These are phyloP conservation scores for Aquilaria yunnanensis DNA, from an alignment of 345 rosid species.

Conservation along the genomic window DNA sequence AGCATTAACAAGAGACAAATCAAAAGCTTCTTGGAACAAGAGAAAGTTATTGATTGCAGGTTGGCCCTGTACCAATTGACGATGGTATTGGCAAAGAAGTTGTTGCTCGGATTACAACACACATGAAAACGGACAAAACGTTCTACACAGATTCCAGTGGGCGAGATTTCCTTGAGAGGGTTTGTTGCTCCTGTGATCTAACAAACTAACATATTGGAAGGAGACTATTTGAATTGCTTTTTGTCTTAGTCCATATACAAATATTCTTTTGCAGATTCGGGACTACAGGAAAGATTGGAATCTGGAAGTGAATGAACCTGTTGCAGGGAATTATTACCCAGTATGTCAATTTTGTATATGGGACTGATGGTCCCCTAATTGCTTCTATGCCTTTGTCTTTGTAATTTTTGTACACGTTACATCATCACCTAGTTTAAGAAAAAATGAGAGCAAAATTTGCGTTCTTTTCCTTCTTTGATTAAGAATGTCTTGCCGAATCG, in stretches of 20 bases:
- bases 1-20: not conserved
- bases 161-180: conserved; percentile 65
- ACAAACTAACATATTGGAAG: conserved; percentile 2
- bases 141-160: conserved; percentile 69
- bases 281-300: conserved; percentile 62
- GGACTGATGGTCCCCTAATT: not conserved
- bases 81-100: conserved; percentile 69
- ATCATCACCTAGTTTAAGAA: not conserved
- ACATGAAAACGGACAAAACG: conserved; percentile 40
- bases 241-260: not conserved
- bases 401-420: not conserved
- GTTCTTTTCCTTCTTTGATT: too few relatives aligned
- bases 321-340: conserved; percentile 75
- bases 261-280: conserved; percentile 37
- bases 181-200: conserved; percentile 13
- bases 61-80: conserved; percentile 58
- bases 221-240: not conserved
- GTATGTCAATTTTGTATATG: conserved; percentile 26
- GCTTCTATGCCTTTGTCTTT: not conserved
- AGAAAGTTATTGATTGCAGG: conserved; percentile 24
- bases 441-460: too few relatives aligned
- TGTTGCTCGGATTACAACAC: conserved; percentile 39
- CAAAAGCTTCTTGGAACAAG: not conserved
- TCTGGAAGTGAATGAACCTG: conserved; percentile 52
- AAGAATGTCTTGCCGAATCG: too few relatives aligned